Base-by-base conservation (phyloP, 345 rosid species). In the Rubroshorea leprosula region DNA sequence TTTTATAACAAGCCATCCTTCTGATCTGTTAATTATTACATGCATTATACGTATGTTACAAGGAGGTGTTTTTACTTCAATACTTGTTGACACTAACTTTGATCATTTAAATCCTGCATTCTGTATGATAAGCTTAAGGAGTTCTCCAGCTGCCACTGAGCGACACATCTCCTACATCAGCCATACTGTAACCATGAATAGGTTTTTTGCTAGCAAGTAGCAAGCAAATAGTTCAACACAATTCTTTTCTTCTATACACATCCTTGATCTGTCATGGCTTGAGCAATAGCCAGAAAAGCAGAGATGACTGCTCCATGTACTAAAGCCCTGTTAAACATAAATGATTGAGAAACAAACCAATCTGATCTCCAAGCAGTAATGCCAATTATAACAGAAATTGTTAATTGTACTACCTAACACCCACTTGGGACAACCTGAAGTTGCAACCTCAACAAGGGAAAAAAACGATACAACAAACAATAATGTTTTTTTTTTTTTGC, bases 231-330 rank as follows among this genome's bases (percentile, higher is more conserved):
- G 46, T 39, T 49, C 10, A 38, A 43, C 49, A 62, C 41, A 35
- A 45, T 48, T 35, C 17, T 14, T 44, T 23, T 47, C 5, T 1
- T 64, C 80, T 83, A 89, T 66, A 89, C 92, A 72, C 99, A 89
- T 66, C 99, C 99, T 89, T 93, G 99, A 62, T 87, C 99, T 4
- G 85, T 82, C 99, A 89, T 93, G 43, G 97, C 99, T 78, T 87
- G 96, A 68, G 99, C 97, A 48, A 93, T 85, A 35, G 84, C 82
- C 64, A 93, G 81, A 73, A 93, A 93, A 5, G 97, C 85, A 18
- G 99, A 82, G 52, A 93, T 89, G 51, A 84, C 83, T 22, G 99
- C 84, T 55, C 99, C 99, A 17, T 89, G 87, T 21, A 82, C 72
- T 74, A 93, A 78, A 54, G 96, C 87, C 77, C 99, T 93, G 82